phyloP scores from a whole-genome alignment of 371 early-diverging fungal genomes.

The Mycotypha africana region DNA sequence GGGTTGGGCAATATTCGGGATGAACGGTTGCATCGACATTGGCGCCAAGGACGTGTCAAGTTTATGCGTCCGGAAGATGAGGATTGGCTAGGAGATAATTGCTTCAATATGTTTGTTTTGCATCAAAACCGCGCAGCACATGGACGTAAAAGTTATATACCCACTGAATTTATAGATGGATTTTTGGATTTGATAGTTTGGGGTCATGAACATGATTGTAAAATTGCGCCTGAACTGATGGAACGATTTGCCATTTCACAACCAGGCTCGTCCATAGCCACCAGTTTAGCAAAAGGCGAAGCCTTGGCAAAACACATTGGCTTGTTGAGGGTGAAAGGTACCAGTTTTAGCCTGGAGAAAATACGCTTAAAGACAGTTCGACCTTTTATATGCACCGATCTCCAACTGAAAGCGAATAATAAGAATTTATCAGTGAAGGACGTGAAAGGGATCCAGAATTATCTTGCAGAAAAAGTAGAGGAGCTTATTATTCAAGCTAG shows the following conservation, averaged over 20 bases:
- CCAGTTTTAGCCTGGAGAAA: constrained; percentile 64
- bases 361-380: constrained; percentile 79
- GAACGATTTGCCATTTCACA: constrained; percentile 81
- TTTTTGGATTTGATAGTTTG: constrained; percentile 93
- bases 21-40: constrained; percentile 85
- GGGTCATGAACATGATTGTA: constrained; percentile 99
- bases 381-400: constrained; percentile 80
- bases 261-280: constrained; percentile 97
- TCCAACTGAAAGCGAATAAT: constrained; percentile 55
- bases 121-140: constrained; percentile 91
- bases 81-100: constrained; percentile 46
- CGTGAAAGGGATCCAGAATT: constrained; percentile 36
- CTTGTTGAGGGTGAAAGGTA: constrained; percentile 58
- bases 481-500: constrained; percentile 64
- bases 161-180: constrained; percentile 79
- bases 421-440: constrained; percentile 31
- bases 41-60: constrained; percentile 70
- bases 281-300: constrained; percentile 92
- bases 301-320: constrained; percentile 82
- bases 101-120: constrained; percentile 66
- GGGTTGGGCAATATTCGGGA: constrained; percentile 97
- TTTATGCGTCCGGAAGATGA: constrained; percentile 49
- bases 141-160: constrained; percentile 84
- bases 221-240: constrained; percentile 71
- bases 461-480: constrained; percentile 53